Evolutionary conservation across 2,329 filamentous ascomycete species (phyloP).

Genomic region (Fusarium avenaceum): DNA sequence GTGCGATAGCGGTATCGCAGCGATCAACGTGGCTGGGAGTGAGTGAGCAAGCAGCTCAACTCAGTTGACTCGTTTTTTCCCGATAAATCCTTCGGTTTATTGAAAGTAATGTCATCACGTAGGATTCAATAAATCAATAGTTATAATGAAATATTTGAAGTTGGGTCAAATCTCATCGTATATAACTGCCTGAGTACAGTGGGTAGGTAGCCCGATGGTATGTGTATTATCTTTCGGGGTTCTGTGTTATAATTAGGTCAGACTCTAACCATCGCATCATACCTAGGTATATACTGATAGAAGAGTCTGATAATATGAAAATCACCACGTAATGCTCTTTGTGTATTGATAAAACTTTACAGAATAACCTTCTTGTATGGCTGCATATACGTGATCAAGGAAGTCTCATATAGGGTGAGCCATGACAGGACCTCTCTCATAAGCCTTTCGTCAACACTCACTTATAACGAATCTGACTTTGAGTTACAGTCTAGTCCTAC

Average conservation of each 20-base stretch:
- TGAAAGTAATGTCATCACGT: not conserved
- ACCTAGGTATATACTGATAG: no score
- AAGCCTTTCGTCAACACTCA: not conserved
- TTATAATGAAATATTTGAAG: not conserved
- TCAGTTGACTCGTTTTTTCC: slow-evolving; percentile 18
- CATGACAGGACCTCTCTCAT: not conserved
- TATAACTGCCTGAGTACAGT: not conserved
- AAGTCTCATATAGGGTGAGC: not conserved
- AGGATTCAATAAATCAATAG: not conserved
- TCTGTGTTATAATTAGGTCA: no score
- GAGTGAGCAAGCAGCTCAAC: slow-evolving; percentile 16
- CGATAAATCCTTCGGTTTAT: not conserved
- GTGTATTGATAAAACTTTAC: no score
- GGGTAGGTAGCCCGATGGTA: no score
- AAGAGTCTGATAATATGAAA: no score
- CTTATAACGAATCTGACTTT: not conserved
- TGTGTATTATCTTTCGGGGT: no score
- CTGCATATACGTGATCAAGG: no score
- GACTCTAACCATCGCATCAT: no score
- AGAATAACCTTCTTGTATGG: no score
- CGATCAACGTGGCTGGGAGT: slow-evolving; percentile 28
- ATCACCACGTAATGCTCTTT: no score
- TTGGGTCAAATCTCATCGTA: not conserved
- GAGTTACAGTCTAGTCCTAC: not conserved
- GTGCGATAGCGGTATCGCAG: slow-evolving; percentile 46